Evolutionary conservation across 495 filamentous ascomycete species (phyloP).

Genomic region (Pyrenopolyporus hunteri): DNA sequence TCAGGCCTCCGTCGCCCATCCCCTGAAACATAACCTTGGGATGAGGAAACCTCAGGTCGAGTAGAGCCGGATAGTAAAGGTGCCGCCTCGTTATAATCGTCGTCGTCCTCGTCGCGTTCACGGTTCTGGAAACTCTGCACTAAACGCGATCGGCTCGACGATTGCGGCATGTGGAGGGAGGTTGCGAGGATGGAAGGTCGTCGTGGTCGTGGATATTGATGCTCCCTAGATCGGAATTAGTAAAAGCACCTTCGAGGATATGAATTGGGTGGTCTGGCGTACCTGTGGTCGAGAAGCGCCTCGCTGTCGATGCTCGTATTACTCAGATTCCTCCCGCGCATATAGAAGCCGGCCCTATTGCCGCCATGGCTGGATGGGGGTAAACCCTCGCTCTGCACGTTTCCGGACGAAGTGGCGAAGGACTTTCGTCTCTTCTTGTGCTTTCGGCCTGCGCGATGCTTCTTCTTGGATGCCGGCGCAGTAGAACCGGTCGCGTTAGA

Average conservation of each 20-base stretch:
- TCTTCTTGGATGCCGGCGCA: slow-evolving; percentile 43
- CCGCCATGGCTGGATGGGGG: slow-evolving; percentile 44
- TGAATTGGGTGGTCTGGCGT: slow-evolving; percentile 10
- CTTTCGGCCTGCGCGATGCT: slow-evolving; percentile 56
- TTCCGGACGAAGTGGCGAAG: slow-evolving; percentile 60
- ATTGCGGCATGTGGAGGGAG: slow-evolving; percentile 47
- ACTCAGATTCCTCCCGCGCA: slow-evolving; percentile 66
- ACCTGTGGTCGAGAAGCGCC: slow-evolving; percentile 81
- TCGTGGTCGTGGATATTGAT: slow-evolving; percentile 71
- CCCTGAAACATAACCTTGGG: slow-evolving; percentile 48
- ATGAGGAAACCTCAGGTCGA: slow-evolving; percentile 31
- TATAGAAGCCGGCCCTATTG: slow-evolving; percentile 60
- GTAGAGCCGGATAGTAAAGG: slow-evolving; percentile 58
- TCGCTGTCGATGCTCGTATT: slow-evolving; percentile 83
- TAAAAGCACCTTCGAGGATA: neutral
- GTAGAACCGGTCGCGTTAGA: slow-evolving; percentile 29
- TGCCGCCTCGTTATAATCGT: slow-evolving; percentile 60
- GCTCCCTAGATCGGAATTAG: slow-evolving; percentile 58
- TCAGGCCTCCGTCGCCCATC: slow-evolving; percentile 39
- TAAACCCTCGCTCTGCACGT: slow-evolving; percentile 47
- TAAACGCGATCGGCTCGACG: slow-evolving; percentile 44
- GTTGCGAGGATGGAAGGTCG: slow-evolving; percentile 58
- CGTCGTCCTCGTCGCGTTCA: slow-evolving; percentile 50
- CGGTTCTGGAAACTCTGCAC: slow-evolving; percentile 42
- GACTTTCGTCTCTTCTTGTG: slow-evolving; percentile 71